Conservation (phyloP, 176 grass and related monocot species). For the Olyra latifolia region DNA sequence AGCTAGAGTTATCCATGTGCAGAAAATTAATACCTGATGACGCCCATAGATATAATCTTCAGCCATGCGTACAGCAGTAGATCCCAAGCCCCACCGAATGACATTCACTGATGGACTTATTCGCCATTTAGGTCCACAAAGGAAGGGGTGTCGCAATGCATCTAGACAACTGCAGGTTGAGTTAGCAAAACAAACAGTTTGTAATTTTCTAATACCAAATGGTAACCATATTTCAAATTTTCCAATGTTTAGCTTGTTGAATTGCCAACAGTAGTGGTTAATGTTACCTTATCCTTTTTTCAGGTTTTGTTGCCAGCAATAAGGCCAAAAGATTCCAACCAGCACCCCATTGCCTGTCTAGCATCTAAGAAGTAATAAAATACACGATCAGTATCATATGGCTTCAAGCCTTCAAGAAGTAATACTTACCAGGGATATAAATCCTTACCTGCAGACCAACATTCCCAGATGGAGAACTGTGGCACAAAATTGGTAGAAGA, state of each 20-base stretch:
- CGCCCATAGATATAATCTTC: conserved; percentile 97
- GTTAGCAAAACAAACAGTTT: conserved; percentile 15
- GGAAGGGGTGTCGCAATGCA: conserved; percentile 90
- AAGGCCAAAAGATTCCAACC: conserved; percentile 96
- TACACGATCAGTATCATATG: conserved; percentile 21
- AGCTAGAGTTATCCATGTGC: conserved; percentile 10
- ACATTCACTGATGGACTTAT: conserved; percentile 69
- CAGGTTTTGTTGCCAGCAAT: conserved; percentile 79
- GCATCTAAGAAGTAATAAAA: conserved; percentile 57
- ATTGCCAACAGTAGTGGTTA: conserved; percentile 5
- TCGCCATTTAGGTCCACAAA: conserved; percentile 95
- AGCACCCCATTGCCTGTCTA: conserved; percentile 87
- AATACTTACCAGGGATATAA: conserved; percentile 9
- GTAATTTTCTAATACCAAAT: conserved; percentile 6
- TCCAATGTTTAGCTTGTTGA: conserved; percentile 12
- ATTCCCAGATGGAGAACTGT: conserved; percentile 79
- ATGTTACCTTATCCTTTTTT: conserved; percentile 86
- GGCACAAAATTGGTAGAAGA: conserved; percentile 70
- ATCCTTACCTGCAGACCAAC: conserved; percentile 72
- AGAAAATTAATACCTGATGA: conserved; percentile 64
- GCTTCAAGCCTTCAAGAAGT: conserved; percentile 35
- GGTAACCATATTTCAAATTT: conserved; percentile 5
- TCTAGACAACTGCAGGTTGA: conserved; percentile 65
- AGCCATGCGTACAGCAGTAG: conserved; percentile 84
- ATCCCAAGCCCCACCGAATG: conserved; percentile 86